Percentiles rank a stretch among this genome's conserved stretches.
Evolutionary conservation across 2,329 filamentous ascomycete species (phyloP).

Genomic region (Pseudocercospora pini-densiflorae): DNA sequence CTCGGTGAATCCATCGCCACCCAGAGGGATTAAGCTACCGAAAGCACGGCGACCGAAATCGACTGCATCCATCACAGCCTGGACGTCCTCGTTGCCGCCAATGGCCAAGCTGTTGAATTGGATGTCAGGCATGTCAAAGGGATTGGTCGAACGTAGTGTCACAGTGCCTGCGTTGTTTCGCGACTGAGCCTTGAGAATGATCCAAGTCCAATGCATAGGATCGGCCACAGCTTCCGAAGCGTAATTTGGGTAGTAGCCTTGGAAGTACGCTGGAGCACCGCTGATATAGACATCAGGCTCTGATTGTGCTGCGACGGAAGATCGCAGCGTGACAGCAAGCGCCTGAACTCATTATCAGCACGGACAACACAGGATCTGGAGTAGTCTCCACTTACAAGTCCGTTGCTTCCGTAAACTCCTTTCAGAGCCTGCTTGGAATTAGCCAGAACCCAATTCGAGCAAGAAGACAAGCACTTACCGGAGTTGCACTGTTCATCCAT

Average conservation of each 20-base stretch:
- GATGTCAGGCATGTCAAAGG: conserved; percentile 67
- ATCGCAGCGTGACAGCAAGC: conserved; percentile 50
- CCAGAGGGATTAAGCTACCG: conserved; percentile 46
- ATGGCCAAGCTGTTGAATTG: conserved; percentile 63
- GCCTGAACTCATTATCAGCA: conserved; percentile 35
- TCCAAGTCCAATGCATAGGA: conserved; percentile 54
- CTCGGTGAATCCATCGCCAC: conserved; percentile 48
- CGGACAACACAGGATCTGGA: too few species aligned
- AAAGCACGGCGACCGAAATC: conserved; percentile 50
- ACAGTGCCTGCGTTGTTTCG: conserved; percentile 67
- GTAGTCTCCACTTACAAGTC: conserved; percentile 41
- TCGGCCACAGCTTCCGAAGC: conserved; percentile 50
- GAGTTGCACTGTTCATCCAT: conserved; percentile 22
- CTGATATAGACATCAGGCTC: conserved; percentile 60
- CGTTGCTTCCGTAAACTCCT: conserved; percentile 54
- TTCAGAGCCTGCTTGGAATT: conserved; percentile 29
- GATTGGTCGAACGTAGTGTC: conserved; percentile 63
- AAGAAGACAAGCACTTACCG: background rate
- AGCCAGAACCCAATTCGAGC: background rate
- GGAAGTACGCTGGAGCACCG: conserved; percentile 60
- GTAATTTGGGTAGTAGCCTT: conserved; percentile 61
- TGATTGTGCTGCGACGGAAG: conserved; percentile 43
- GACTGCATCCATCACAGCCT: conserved; percentile 61
- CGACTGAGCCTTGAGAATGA: conserved; percentile 65
- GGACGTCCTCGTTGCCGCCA: conserved; percentile 50